A percentile compares a stretch with the other conserved stretches of the same genome.
Evolutionary conservation across 257 asterid species (phyloP).

Genomic region (Solanum chiquidenum): DNA sequence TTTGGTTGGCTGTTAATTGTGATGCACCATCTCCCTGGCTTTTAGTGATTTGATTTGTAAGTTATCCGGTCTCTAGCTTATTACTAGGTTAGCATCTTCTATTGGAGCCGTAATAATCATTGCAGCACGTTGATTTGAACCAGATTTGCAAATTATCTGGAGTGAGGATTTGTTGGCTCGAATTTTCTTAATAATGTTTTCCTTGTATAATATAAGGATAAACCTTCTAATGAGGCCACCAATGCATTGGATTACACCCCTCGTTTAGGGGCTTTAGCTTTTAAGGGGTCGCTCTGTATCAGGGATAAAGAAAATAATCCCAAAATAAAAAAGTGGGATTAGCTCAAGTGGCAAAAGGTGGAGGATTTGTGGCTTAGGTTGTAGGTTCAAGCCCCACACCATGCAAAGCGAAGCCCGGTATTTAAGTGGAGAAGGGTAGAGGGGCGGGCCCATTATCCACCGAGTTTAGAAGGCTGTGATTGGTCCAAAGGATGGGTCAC

Average conservation of each 20-base stretch:
- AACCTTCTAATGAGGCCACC: neutral
- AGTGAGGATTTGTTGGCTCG: neutral
- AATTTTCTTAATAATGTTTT: neutral
- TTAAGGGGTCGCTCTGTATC: neutral
- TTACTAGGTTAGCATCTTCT: neutral
- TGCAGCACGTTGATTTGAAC: neutral
- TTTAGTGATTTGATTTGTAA: neutral
- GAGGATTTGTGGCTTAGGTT: too few relatives aligned
- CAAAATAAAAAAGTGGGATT: neutral
- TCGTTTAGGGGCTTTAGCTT: neutral
- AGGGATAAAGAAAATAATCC: neutral
- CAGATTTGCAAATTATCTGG: neutral
- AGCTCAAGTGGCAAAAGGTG: too few relatives aligned
- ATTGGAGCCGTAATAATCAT: neutral
- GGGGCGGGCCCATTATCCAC: too few relatives aligned
- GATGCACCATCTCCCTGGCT: neutral
- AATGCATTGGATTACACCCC: neutral
- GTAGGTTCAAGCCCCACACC: too few relatives aligned
- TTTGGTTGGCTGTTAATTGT: neutral
- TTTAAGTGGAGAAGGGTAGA: too few relatives aligned
- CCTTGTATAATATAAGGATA: neutral
- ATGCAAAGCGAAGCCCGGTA: too few relatives aligned
- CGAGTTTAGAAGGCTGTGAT: too few relatives aligned
- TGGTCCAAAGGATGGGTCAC: too few relatives aligned
- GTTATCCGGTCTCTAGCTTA: neutral